Base-by-base conservation (phyloP, 2,329 filamentous ascomycete genomes). In the Monilinia vaccinii-corymbosi region DNA sequence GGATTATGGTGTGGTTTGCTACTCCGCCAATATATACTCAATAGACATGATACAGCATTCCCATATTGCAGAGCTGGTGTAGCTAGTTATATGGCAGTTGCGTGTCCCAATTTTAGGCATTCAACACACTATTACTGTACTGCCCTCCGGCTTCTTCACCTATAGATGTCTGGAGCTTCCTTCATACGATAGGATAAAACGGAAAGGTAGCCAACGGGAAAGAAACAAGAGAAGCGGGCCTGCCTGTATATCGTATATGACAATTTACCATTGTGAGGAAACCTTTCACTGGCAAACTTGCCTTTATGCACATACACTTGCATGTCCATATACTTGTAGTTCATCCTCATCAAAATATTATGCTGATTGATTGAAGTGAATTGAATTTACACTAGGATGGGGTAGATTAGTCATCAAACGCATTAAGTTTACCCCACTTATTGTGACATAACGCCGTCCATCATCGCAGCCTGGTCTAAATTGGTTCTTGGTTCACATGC, bases 401-500 rank as follows among this genome's bases (percentile, higher is more conserved):
- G 13, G 18, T 13, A 9, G 34, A 40, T 58, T 58, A 51, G 55
- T 58, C 55, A 58, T 58, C 55, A 18, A 18, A 18, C 21, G 28
- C n/a, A n/a, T 36, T 53, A 16, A 6, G 14, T 2, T 21, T 57
- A 50, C 45, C 55, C 55, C 55, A 14, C 55, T 5, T 5, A 57
- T 42, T 31, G 50, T 32, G 36, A 58, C 55, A 45, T 34, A 34
- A 44, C 21, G 11, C 13, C 28, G 18, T 34, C 53, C 60, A 63
- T 65, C 52, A 62, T 58, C 60, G 60, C 66, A 64, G 62, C 63
- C 60, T 62, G 63, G 46, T 53, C 64, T 28, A 23, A 51, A 9
- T 25, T 32, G 25, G 13, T 25, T 23, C 40, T 44, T 56, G n/a
- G n/a, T n/a, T n/a, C n/a, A n/a, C n/a, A n/a, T n/a, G n/a, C n/a